Base-by-base conservation (phyloP, 2,329 filamentous ascomycete genomes). In the Beauveria asiatica region DNA sequence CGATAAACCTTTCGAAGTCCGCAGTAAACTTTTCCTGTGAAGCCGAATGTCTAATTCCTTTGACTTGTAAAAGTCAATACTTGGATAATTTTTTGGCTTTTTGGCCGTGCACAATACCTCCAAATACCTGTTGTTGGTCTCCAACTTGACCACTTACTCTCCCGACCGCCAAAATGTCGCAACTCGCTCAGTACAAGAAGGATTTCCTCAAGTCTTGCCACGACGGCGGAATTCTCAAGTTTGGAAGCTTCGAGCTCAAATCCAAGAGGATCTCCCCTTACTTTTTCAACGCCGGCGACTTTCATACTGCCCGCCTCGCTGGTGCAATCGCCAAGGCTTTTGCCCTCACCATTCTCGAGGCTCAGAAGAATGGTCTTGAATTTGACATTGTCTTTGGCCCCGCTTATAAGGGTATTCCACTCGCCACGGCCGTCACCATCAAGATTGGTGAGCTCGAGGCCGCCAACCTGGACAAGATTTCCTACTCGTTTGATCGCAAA, bases 241-340 rank as follows among this genome's bases (percentile, higher is more conserved):
- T 94, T 73, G 90, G 90, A 73, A 85, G 82, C 71, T 94, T 90
- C 77, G 89, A 88, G 67, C 85, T 99, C 71, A 99, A 99, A 78
- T 97, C 92, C 58, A 90, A 90, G 75, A 90, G 93, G 69, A 81
- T 80, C 68, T 96, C 92, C 13, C 94, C 94, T 46, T 97, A 97
- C 82, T 97, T 97, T 81, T 96, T 97, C 85, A 97, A 96, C 75
- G 92, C 92, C 51, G 92, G 92, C 62, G 85, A 90, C 68, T 95
- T 97, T 76, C 91, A 94, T 80, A 87, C 86, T 57, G 88, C 88
- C 23, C 82, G 86, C 63, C 83, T 96, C 33, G 84, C 95, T 64
- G 83, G 83, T 64, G 85, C 91, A 60, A 89, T 96, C 66, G 84
- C 88, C 57, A 82, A 85, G 45, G 92, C 93, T 62, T 97, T 93